A percentile compares a stretch with the other conserved stretches of the same genome.
Evolutionary conservation across 1,139 yeast genomes (phyloP).

Genomic region (Kluyveromyces sp.): DNA sequence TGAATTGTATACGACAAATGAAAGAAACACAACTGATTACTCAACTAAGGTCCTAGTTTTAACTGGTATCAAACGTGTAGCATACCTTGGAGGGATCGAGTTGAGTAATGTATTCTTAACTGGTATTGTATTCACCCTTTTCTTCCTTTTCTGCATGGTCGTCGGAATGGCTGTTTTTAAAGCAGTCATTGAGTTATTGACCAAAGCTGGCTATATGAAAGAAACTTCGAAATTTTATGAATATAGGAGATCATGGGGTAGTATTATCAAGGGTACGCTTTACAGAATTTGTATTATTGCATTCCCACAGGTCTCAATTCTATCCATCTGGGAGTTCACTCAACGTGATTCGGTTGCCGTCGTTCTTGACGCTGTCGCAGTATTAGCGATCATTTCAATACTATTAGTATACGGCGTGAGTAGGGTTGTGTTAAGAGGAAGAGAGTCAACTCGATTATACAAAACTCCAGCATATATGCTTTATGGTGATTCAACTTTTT

Average conservation of each 20-base stretch:
- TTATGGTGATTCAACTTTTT: conserved; percentile 72
- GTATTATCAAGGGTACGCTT: conserved; percentile 77
- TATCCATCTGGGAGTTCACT: conserved; percentile 86
- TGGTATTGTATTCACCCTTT: conserved; percentile 72
- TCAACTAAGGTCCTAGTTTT: conserved; percentile 65
- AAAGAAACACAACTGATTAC: conserved; percentile 41
- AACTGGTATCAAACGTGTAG: conserved; percentile 88
- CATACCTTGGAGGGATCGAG: conserved; percentile 78
- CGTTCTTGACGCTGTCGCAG: conserved; percentile 66
- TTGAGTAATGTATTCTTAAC: conserved; percentile 81
- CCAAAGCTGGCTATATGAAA: conserved; percentile 51
- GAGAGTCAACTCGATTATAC: conserved; percentile 60
- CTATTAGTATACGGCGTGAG: conserved; percentile 67
- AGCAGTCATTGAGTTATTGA: conserved; percentile 63
- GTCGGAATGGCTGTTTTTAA: conserved; percentile 61
- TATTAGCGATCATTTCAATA: conserved; percentile 48
- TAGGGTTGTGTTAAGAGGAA: conserved; percentile 65
- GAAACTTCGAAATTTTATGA: conserved; percentile 56
- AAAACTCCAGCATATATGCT: conserved; percentile 89
- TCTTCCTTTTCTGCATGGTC: conserved; percentile 67
- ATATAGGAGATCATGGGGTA: conserved; percentile 74
- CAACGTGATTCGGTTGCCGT: conserved; percentile 78
- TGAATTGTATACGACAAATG: conserved; percentile 62
- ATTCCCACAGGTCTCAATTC: conserved; percentile 74
- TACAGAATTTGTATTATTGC: conserved; percentile 76